These are phyloP conservation scores for Aspergillus incahuasiensis DNA, from an alignment of 495 filamentous ascomycete species.

Conservation along the genomic window DNA sequence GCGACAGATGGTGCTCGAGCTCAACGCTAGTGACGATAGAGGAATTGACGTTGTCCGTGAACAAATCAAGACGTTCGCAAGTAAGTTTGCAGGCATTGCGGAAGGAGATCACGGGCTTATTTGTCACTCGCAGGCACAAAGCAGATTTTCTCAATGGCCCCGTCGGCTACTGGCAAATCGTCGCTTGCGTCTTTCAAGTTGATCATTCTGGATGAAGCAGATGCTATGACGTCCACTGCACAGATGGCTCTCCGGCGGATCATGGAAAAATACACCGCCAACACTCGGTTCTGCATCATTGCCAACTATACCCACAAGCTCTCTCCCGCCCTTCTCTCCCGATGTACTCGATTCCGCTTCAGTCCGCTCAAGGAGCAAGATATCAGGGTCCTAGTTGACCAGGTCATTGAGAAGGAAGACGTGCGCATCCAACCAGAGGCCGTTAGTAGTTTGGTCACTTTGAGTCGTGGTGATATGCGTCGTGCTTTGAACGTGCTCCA, in stretches of 20 bases:
- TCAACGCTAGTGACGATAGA: constrained; percentile 95
- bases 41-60: constrained; percentile 98
- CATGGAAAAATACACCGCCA: constrained; percentile 99
- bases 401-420: constrained; percentile 82
- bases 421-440: constrained; percentile 80
- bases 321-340: constrained; percentile 85
- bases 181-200: constrained; percentile 79
- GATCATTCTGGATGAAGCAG: constrained; percentile 95
- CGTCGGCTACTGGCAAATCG: constrained; percentile 41
- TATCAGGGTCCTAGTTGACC: constrained; percentile 77
- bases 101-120: neutral
- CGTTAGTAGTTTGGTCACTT: constrained; percentile 68
- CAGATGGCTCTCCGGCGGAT: constrained; percentile 97
- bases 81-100: constrained; percentile 31
- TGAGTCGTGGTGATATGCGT: constrained; percentile 96
- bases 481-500: constrained; percentile 92
- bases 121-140: constrained; percentile 45
- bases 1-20: constrained; percentile 95
- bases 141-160: constrained; percentile 58
- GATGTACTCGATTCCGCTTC: constrained; percentile 94
- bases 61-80: constrained; percentile 98
- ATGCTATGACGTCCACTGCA: constrained; percentile 94
- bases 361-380: constrained; percentile 85
- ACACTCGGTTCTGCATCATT: constrained; percentile 97
- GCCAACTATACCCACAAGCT: constrained; percentile 99